phyloP scores from a whole-genome alignment of 2,329 filamentous ascomycete genomes.

The Aspergillus glaucus region DNA sequence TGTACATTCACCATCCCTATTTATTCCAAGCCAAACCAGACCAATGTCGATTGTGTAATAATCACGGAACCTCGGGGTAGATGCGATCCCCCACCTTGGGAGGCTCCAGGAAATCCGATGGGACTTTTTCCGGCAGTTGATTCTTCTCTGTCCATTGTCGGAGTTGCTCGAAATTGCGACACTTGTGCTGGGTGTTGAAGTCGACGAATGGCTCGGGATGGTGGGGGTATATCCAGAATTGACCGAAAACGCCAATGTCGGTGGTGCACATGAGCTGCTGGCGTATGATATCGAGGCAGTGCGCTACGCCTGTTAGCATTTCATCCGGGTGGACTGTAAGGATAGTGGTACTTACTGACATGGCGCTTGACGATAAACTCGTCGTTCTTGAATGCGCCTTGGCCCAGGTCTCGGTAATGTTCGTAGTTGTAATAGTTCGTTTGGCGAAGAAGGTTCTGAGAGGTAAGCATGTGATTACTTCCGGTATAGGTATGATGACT shows the following conservation, averaged over 20 bases:
- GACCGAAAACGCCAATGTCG: conserved; percentile 55
- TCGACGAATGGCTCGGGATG: conserved; percentile 51
- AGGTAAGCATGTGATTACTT: conserved; percentile 1
- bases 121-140: conserved; percentile 43
- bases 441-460: conserved; percentile 54
- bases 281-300: conserved; percentile 57
- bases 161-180: conserved; percentile 52
- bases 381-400: conserved; percentile 52
- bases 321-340: background rate
- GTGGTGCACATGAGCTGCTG: conserved; percentile 59
- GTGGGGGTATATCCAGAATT: conserved; percentile 51
- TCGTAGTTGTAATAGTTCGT: conserved; percentile 54
- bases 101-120: conserved; percentile 38
- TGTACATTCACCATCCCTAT: background rate
- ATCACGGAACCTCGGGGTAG: conserved; percentile 18
- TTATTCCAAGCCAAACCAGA: background rate
- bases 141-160: conserved; percentile 49
- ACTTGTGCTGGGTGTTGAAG: conserved; percentile 56
- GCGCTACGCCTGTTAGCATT: conserved; percentile 31
- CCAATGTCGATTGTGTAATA: background rate
- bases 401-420: conserved; percentile 47
- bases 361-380: conserved; percentile 51
- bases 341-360: conserved; percentile 44
- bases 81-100: conserved; percentile 22
- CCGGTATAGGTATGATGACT: background rate